A percentile compares a stretch with the other conserved stretches of the same genome.
phyloP scores from a whole-genome alignment of 768 basidiomycete species.

The Agaricus blazei region DNA sequence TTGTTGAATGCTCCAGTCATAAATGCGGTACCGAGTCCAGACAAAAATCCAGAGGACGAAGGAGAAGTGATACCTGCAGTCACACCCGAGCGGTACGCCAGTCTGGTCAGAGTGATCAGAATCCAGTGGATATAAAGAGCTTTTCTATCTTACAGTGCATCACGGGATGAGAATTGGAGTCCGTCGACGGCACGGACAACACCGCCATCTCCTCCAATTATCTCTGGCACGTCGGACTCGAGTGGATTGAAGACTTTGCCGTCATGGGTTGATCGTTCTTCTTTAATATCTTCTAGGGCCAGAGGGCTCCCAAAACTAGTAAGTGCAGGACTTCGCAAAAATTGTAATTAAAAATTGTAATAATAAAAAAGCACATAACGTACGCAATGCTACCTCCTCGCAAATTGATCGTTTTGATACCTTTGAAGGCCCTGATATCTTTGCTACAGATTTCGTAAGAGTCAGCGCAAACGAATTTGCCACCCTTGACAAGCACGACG shows the following conservation, averaged over 20 bases:
- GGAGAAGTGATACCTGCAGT: conserved; percentile 59
- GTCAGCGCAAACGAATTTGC: conserved; percentile 52
- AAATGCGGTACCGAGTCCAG: conserved; percentile 57
- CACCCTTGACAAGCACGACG: conserved; percentile 48
- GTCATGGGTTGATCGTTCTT: conserved; percentile 55
- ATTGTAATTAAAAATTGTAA: conserved; percentile 17
- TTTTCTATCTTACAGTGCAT: conserved; percentile 32
- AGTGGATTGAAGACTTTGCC: conserved; percentile 48
- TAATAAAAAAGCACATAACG: conserved; percentile 26
- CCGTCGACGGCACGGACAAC: conserved; percentile 65
- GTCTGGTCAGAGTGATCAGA: conserved; percentile 23
- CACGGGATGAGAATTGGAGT: conserved; percentile 59
- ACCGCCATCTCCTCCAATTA: conserved; percentile 35
- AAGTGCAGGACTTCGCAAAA: conserved; percentile 46
- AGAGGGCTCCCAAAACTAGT: conserved; percentile 57
- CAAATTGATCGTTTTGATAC: conserved; percentile 45
- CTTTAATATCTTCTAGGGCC: conserved; percentile 60
- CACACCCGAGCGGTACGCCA: conserved; percentile 64
- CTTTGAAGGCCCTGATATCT: conserved; percentile 9
- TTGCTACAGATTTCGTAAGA: conserved; percentile 8
- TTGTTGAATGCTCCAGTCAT: conserved; percentile 50
- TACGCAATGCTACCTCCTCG: conserved; percentile 62
- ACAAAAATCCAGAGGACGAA: conserved; percentile 38
- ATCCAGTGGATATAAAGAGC: not conserved
- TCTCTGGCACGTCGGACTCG: conserved; percentile 30